Percentiles rank a stretch among this genome's conserved stretches.
phyloP scores from a whole-genome alignment of 768 basidiomycete species.

The Macrolepiota albuminosa region DNA sequence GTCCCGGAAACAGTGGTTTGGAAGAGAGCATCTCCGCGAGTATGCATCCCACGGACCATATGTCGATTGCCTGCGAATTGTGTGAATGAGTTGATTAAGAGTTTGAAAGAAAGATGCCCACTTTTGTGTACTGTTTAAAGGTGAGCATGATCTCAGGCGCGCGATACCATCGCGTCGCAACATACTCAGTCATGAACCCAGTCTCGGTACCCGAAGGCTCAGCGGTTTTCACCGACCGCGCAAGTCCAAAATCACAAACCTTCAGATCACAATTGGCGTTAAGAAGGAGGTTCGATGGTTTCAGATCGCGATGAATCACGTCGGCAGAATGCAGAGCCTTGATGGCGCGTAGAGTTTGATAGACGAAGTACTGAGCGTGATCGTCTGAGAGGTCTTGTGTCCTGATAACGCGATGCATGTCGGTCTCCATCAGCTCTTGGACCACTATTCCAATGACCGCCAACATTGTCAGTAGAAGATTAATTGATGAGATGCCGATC shows the following conservation, averaged over 20 bases:
- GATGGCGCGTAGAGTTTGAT: constrained; percentile 90
- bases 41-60: constrained; percentile 87
- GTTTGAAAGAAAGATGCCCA: constrained; percentile 17
- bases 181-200: constrained; percentile 95
- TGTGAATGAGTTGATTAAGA: constrained; percentile 1
- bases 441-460: constrained; percentile 47
- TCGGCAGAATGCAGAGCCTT: constrained; percentile 96
- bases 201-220: constrained; percentile 81
- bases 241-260: constrained; percentile 93
- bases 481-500: constrained; percentile 1
- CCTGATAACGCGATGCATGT: constrained; percentile 94
- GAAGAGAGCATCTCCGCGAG: constrained; percentile 97
- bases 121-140: constrained; percentile 97
- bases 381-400: constrained; percentile 95
- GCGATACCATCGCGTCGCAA: constrained; percentile 98
- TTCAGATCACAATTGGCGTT: constrained; percentile 98
- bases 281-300: constrained; percentile 94
- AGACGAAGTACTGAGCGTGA: constrained; percentile 92
- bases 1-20: constrained; percentile 94
- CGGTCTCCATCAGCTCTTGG: constrained; percentile 93
- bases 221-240: constrained; percentile 83
- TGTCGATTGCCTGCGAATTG: constrained; percentile 63
- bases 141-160: constrained; percentile 99
- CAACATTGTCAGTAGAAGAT: background rate
- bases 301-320: constrained; percentile 95